phyloP scores from a whole-genome alignment of 177 flowering plant species.

The Vitis hybrid region DNA sequence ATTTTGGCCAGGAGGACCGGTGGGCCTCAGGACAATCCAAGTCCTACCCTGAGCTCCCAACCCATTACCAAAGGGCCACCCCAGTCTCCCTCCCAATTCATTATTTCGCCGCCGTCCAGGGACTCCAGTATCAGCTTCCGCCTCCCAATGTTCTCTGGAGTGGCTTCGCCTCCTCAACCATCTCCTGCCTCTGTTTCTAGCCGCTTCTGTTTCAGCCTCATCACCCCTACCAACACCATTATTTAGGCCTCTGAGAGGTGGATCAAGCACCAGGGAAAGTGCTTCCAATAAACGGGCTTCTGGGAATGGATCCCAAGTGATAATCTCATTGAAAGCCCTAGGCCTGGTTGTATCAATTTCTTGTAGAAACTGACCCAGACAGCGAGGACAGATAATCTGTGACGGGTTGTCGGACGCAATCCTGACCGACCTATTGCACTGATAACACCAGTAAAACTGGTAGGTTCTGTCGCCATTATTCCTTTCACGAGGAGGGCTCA shows the following conservation, averaged over 20 bases:
- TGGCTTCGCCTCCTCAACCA: background rate
- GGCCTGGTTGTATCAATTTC: constrained; percentile 49
- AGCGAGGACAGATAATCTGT: constrained; percentile 69
- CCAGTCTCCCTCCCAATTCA: constrained; percentile 19
- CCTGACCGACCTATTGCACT: constrained; percentile 57
- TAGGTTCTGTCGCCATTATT: constrained; percentile 25
- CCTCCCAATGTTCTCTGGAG: background rate
- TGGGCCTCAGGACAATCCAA: constrained; percentile 40
- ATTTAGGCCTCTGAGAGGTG: constrained; percentile 21
- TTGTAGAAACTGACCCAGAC: constrained; percentile 59
- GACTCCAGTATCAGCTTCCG: background rate
- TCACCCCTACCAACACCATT: background rate
- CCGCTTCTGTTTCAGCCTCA: background rate
- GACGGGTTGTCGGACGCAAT: constrained; percentile 37
- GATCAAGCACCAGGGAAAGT: constrained; percentile 56
- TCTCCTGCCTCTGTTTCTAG: too few relatives aligned
- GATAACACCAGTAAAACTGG: constrained; percentile 78
- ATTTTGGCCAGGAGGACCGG: constrained; percentile 16
- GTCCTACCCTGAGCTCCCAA: constrained; percentile 27
- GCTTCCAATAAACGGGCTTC: constrained; percentile 71
- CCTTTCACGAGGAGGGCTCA: constrained; percentile 23
- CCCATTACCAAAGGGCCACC: constrained; percentile 24
- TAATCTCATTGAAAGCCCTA: constrained; percentile 30
- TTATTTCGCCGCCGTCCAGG: constrained; percentile 17
- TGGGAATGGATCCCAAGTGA: constrained; percentile 51